Percentiles rank a stretch among this genome's conserved stretches.
Evolutionary conservation across 2,329 filamentous ascomycete genomes (phyloP).

Genomic region (Clonostachys solani): DNA sequence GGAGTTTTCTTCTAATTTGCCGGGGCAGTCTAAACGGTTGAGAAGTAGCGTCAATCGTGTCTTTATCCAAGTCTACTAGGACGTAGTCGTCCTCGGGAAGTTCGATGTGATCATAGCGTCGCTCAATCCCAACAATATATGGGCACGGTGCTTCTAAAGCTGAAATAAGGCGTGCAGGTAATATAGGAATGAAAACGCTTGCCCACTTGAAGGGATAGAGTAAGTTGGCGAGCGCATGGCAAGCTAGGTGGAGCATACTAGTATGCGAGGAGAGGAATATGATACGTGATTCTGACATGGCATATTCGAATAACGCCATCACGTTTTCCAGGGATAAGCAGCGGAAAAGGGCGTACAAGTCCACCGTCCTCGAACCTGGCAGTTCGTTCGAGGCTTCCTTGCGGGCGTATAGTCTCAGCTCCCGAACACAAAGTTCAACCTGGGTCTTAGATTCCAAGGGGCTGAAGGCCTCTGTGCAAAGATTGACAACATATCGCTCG

Average conservation of each 20-base stretch:
- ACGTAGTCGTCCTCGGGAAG: constrained; percentile 95
- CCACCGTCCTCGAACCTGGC: constrained; percentile 84
- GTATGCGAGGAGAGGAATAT: constrained; percentile 95
- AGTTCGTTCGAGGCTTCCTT: constrained; percentile 93
- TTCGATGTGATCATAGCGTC: constrained; percentile 80
- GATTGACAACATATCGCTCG: constrained; percentile 93
- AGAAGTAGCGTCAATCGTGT: constrained; percentile 81
- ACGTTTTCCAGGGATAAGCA: constrained; percentile 89
- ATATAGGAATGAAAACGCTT: constrained; percentile 87
- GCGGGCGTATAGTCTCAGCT: constrained; percentile 85
- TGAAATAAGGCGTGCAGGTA: constrained; percentile 83
- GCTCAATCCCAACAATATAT: constrained; percentile 94
- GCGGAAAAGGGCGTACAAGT: constrained; percentile 89
- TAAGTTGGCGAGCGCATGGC: constrained; percentile 78
- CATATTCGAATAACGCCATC: constrained; percentile 87
- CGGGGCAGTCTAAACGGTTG: constrained; percentile 77
- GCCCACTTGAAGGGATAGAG: constrained; percentile 91
- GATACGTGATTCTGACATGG: constrained; percentile 88
- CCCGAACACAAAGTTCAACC: constrained; percentile 85
- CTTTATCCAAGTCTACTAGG: constrained; percentile 86
- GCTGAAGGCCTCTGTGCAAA: constrained; percentile 91
- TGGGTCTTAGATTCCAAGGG: constrained; percentile 93
- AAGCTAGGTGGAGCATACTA: constrained; percentile 91
- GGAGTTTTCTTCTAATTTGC: constrained; percentile 84
- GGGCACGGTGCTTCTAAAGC: constrained; percentile 93